Conservation (phyloP, 139 green algal genomes). For the Tetraselmis striata region DNA sequence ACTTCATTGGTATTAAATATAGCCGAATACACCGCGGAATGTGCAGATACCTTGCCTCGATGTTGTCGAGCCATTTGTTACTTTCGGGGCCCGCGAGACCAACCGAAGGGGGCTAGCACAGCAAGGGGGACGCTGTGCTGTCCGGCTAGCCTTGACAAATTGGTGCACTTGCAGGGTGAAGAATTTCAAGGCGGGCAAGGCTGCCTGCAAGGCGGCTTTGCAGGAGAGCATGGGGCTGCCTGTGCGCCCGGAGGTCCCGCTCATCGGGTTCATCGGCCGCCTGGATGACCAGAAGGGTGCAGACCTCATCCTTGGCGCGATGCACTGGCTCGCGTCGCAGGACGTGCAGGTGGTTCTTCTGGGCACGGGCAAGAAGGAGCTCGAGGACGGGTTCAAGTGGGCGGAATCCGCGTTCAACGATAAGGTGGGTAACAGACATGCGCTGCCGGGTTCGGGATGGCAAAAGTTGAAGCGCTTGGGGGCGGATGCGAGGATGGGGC, state of each 20-base stretch:
- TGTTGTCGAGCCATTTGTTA: too few relatives aligned
- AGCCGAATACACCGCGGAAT: too few relatives aligned
- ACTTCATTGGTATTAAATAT: too few relatives aligned
- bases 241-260: slow-evolving; percentile 39
- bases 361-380: slow-evolving; percentile 58
- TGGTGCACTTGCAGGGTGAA: too few relatives aligned
- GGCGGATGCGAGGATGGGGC: too few relatives aligned
- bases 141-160: too few relatives aligned
- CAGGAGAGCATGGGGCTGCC: slow-evolving; percentile 46
- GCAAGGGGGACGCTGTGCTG: too few relatives aligned
- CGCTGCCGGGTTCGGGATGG: neutral
- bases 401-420: slow-evolving; percentile 12
- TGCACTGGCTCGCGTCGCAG: slow-evolving; percentile 29
- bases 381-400: slow-evolving; percentile 54
- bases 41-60: too few relatives aligned
- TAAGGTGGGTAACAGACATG: neutral
- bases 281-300: slow-evolving; percentile 78
- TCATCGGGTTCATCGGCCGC: slow-evolving; percentile 89
- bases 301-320: slow-evolving; percentile 34
- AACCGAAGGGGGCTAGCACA: too few relatives aligned
- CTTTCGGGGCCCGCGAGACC: too few relatives aligned
- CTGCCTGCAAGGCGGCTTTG: slow-evolving; percentile 35
- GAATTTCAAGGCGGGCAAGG: slow-evolving; percentile 37
- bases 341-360: slow-evolving; percentile 72
- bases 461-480: too few relatives aligned